phyloP scores from a whole-genome alignment of 495 filamentous ascomycete species.

The Physcia stellaris region DNA sequence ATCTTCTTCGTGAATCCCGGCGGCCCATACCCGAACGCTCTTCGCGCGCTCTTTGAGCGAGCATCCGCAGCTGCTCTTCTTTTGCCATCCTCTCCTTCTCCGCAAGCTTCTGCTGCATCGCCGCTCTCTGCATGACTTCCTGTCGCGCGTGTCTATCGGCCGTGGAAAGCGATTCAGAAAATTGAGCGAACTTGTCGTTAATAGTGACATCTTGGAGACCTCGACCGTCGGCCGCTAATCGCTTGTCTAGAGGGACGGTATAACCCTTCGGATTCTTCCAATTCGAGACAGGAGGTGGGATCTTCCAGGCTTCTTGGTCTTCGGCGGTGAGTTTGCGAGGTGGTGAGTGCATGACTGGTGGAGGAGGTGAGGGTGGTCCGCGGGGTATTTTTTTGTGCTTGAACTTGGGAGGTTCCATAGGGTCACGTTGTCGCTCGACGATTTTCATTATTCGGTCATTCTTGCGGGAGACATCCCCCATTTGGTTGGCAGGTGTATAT shows the following conservation, averaged over 20 bases:
- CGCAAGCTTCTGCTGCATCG: constrained; percentile 92
- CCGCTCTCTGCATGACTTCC: constrained; percentile 80
- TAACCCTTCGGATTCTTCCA: constrained; percentile 99
- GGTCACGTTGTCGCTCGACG: constrained; percentile 84
- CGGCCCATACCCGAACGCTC: constrained; percentile 47
- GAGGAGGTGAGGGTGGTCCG: constrained; percentile 82
- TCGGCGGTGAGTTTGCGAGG: constrained; percentile 91
- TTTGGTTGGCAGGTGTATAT: constrained; percentile 92
- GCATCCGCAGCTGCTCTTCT: constrained; percentile 78
- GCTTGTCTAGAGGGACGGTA: constrained; percentile 91
- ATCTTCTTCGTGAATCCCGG: constrained; percentile 28
- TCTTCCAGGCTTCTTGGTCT: constrained; percentile 90
- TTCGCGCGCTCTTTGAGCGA: constrained; percentile 86
- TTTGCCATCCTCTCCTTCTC: constrained; percentile 93
- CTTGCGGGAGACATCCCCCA: constrained; percentile 79
- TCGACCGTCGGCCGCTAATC: constrained; percentile 88
- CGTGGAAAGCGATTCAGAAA: constrained; percentile 85
- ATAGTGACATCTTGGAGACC: constrained; percentile 90
- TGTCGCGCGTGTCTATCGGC: constrained; percentile 91
- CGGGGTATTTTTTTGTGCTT: constrained; percentile 97
- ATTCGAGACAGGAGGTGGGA: constrained; percentile 87
- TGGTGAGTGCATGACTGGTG: constrained; percentile 90
- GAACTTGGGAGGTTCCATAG: constrained; percentile 97
- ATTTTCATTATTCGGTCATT: constrained; percentile 98
- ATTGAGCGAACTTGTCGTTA: constrained; percentile 97